Evolutionary conservation across 352 stramenopile genomes (phyloP).

Genomic region (Phytophthora brassicae): DNA sequence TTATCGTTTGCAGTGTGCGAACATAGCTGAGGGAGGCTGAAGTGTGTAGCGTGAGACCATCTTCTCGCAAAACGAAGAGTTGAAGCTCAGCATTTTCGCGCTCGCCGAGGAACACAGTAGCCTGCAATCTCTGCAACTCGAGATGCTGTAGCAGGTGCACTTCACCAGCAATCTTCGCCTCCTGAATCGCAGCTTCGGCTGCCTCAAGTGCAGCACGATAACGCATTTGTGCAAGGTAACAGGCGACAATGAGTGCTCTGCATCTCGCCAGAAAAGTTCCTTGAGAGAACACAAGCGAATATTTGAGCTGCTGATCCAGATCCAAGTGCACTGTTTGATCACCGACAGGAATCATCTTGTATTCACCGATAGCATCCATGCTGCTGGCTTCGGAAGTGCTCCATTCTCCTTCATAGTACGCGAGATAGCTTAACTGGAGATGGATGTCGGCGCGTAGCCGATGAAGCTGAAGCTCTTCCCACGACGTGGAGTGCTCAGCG

Average conservation of each 20-base stretch:
- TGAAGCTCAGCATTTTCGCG: conserved; percentile 26
- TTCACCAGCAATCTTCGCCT: conserved; percentile 42
- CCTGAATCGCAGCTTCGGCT: conserved; percentile 35
- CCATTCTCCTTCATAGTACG: conserved; percentile 43
- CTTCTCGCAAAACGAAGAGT: conserved; percentile 30
- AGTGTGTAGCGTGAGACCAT: conserved; percentile 20
- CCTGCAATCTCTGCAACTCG: conserved; percentile 41
- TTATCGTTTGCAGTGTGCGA: conserved; percentile 37
- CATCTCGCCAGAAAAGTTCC: conserved; percentile 47
- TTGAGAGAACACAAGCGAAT: conserved; percentile 28
- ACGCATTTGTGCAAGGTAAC: conserved; percentile 35
- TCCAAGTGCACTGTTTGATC: conserved; percentile 10
- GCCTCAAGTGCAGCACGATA: conserved; percentile 35
- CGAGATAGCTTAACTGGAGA: conserved; percentile 40
- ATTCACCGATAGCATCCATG: conserved; percentile 25
- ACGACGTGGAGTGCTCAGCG: conserved; percentile 9
- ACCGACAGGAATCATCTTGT: conserved; percentile 7
- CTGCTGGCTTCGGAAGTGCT: conserved; percentile 24
- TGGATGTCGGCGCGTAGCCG: conserved; percentile 37
- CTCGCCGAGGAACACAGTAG: conserved; percentile 42
- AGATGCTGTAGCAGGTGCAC: conserved; percentile 44
- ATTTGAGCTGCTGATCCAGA: conserved; percentile 48
- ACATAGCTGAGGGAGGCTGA: conserved; percentile 42
- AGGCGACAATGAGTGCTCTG: conserved; percentile 39
- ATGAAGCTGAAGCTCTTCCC: conserved; percentile 33